phyloP scores from a whole-genome alignment of 805 yeast genomes.

The Lipomyces orientalis region DNA sequence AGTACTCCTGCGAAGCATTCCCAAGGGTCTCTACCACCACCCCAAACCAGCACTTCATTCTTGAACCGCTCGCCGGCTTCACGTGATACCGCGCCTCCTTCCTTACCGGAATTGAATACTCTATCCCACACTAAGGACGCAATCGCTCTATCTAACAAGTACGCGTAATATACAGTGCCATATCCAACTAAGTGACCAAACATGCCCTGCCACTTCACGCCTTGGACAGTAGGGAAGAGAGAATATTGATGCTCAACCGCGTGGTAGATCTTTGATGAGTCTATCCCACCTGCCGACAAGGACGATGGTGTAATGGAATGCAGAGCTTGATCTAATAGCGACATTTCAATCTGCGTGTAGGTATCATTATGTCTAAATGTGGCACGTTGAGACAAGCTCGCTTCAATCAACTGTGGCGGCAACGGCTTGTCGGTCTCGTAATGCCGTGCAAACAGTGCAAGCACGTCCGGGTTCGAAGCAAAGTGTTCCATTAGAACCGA shows the following conservation, averaged over 20 bases:
- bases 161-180: slow-evolving; percentile 93
- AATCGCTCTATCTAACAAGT: slow-evolving; percentile 87
- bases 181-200: slow-evolving; percentile 93
- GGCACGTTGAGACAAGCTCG: slow-evolving; percentile 58
- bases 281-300: slow-evolving; percentile 48
- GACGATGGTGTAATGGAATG: slow-evolving; percentile 54
- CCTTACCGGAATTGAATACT: slow-evolving; percentile 54
- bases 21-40: slow-evolving; percentile 93
- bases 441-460: slow-evolving; percentile 75
- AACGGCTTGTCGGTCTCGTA: slow-evolving; percentile 67
- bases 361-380: slow-evolving; percentile 72
- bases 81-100: slow-evolving; percentile 69
- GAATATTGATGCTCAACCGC: slow-evolving; percentile 61
- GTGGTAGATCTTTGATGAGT: slow-evolving; percentile 69
- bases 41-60: slow-evolving; percentile 81
- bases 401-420: slow-evolving; percentile 56
- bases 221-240: slow-evolving; percentile 63
- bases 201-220: slow-evolving; percentile 88
- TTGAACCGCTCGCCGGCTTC: slow-evolving; percentile 78
- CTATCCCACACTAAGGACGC: slow-evolving; percentile 84
- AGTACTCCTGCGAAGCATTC: slow-evolving; percentile 78
- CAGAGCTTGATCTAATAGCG: slow-evolving; percentile 80
- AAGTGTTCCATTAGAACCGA: slow-evolving; percentile 96
- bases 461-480: slow-evolving; percentile 78
- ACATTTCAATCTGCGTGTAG: slow-evolving; percentile 87